These are phyloP conservation scores for Geotrichum carabidarum DNA, from an alignment of 1,139 yeast genomes.

Conservation along the genomic window DNA sequence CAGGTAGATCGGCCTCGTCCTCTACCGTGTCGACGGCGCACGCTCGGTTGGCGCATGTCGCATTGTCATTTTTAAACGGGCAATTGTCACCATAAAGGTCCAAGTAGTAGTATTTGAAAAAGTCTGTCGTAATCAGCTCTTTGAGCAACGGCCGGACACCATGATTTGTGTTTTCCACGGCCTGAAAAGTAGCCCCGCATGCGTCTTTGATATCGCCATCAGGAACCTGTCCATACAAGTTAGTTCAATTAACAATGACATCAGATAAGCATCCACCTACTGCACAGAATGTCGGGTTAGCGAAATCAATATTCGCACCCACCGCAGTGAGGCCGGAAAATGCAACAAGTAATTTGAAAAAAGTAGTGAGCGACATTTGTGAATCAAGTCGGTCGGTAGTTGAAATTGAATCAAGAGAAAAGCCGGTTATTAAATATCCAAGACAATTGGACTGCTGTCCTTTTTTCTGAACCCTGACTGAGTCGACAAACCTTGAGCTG, in stretches of 20 bases:
- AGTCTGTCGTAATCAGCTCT: conserved; percentile 45
- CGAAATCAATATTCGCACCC: conserved; percentile 1
- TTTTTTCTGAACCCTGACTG: too few relatives aligned
- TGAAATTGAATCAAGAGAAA: too few relatives aligned
- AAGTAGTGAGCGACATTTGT: too few relatives aligned
- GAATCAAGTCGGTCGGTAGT: too few relatives aligned
- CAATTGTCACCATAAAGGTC: conserved; percentile 77
- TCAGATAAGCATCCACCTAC: background rate
- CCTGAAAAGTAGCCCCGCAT: conserved; percentile 49
- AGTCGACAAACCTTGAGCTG: too few relatives aligned
- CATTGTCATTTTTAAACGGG: conserved; percentile 76
- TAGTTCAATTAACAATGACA: conserved; percentile 18
- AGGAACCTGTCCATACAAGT: conserved; percentile 16
- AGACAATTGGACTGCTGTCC: too few relatives aligned
- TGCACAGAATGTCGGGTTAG: conserved; percentile 14
- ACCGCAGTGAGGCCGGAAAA: background rate
- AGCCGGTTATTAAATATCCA: too few relatives aligned
- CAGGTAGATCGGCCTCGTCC: conserved; percentile 55
- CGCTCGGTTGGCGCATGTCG: conserved; percentile 84
- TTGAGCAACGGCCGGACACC: conserved; percentile 51
- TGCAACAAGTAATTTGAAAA: background rate
- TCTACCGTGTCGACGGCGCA: conserved; percentile 84
- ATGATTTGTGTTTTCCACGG: conserved; percentile 49
- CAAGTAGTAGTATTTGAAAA: conserved; percentile 78
- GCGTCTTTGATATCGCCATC: conserved; percentile 34